These are phyloP conservation scores for Samsoniella hepiali DNA, from an alignment of 2,329 filamentous ascomycete species.

Conservation along the genomic window DNA sequence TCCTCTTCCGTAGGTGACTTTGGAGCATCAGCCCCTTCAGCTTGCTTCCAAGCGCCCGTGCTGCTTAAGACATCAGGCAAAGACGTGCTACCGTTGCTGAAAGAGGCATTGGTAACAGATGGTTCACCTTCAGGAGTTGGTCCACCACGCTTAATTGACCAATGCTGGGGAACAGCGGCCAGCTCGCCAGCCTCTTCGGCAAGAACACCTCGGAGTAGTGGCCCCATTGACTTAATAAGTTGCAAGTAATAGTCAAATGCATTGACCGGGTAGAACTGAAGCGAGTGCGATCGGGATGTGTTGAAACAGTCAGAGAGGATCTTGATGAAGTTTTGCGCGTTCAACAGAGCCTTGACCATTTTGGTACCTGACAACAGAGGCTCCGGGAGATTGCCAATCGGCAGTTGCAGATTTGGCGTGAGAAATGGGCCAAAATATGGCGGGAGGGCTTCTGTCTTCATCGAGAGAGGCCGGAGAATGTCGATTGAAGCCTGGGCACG, in stretches of 20 bases:
- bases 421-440: slow-evolving; percentile 73
- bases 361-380: slow-evolving; percentile 64
- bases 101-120: slow-evolving; percentile 23
- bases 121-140: slow-evolving; percentile 24
- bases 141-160: slow-evolving; percentile 43
- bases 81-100: slow-evolving; percentile 30
- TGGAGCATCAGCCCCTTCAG: slow-evolving; percentile 23
- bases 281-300: slow-evolving; percentile 59
- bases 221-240: slow-evolving; percentile 73
- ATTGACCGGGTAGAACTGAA: slow-evolving; percentile 72
- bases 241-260: slow-evolving; percentile 77
- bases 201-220: slow-evolving; percentile 74
- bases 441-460: slow-evolving; percentile 43
- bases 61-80: slow-evolving; percentile 32
- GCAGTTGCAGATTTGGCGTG: slow-evolving; percentile 35
- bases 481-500: slow-evolving; percentile 69
- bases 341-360: slow-evolving; percentile 74
- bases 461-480: slow-evolving; percentile 62
- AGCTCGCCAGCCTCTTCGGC: slow-evolving; percentile 78
- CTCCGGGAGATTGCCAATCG: slow-evolving; percentile 38
- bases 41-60: slow-evolving; percentile 28
- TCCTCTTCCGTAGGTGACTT: slow-evolving; percentile 45
- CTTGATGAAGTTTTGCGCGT: slow-evolving; percentile 71
- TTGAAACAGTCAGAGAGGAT: slow-evolving; percentile 73
- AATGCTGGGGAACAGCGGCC: slow-evolving; percentile 68